Conservation (phyloP, 2,329 filamentous ascomycete genomes). For the Alternaria triticimaculans region DNA sequence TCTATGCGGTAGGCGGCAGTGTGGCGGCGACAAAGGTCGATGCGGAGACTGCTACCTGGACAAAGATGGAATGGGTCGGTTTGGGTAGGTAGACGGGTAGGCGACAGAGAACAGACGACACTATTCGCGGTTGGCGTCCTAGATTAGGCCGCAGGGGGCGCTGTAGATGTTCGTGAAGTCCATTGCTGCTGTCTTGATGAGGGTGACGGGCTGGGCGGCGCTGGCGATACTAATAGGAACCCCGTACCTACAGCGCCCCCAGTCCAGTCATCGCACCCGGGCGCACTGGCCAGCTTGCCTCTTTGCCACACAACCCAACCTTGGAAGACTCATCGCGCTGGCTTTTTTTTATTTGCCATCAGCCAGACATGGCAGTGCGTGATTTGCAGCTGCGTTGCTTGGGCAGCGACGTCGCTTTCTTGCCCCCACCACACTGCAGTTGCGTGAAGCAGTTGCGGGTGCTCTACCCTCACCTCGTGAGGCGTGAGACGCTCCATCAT, state of each 20-base stretch:
- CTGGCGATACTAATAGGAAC: slow-evolving; percentile 39
- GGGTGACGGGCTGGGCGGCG: slow-evolving; percentile 32
- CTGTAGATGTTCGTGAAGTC: slow-evolving; percentile 40
- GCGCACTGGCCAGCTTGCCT: slow-evolving; percentile 28
- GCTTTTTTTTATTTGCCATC: slow-evolving; percentile 1
- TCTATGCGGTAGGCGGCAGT: slow-evolving; percentile 37
- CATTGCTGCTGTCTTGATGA: slow-evolving; percentile 43
- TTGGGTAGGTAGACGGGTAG: slow-evolving; percentile 6
- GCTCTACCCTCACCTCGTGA: not conserved
- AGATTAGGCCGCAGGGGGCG: slow-evolving; percentile 43
- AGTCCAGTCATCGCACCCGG: slow-evolving; percentile 31
- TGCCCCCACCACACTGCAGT: not conserved
- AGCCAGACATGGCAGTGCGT: not conserved
- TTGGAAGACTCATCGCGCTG: slow-evolving; percentile 27
- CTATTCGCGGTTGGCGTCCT: slow-evolving; percentile 27
- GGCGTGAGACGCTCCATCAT: slow-evolving; percentile 26
- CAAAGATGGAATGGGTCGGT: slow-evolving; percentile 28
- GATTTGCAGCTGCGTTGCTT: slow-evolving; percentile 7
- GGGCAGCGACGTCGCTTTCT: not conserved
- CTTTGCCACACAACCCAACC: slow-evolving; percentile 27
- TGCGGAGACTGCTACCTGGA: slow-evolving; percentile 34
- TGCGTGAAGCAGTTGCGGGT: not conserved
- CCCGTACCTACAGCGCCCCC: slow-evolving; percentile 28
- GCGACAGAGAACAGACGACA: slow-evolving; percentile 29
- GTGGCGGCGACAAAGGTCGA: slow-evolving; percentile 35